Conservation (phyloP, 78 protist genomes). For the Protostelium mycophagum region DNA sequence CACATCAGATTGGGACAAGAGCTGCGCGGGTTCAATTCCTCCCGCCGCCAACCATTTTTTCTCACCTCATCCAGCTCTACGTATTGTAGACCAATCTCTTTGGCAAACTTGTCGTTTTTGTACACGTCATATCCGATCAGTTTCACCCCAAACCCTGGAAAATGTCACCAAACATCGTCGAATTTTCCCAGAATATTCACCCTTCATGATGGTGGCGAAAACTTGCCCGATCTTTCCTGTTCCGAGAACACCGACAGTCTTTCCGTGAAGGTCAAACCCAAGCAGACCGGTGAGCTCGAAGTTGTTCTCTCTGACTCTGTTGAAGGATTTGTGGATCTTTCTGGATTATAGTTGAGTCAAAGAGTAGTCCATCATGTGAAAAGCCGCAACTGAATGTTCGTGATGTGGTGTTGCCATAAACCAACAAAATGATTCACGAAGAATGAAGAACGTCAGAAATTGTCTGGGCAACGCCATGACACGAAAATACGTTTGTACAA, state of each 20-base stretch:
- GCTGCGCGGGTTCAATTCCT: background rate
- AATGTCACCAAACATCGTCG: conserved; percentile 8
- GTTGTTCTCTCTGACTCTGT: conserved; percentile 69
- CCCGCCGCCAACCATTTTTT: no score
- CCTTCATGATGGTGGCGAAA: conserved; percentile 20
- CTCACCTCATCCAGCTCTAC: conserved; percentile 49
- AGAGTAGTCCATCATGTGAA: background rate
- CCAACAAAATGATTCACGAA: no score
- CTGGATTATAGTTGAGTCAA: conserved; percentile 5
- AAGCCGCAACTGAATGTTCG: background rate
- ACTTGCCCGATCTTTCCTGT: conserved; percentile 73
- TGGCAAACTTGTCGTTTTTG: conserved; percentile 7
- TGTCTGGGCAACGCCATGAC: no score
- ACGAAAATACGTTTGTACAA: no score
- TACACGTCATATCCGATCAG: conserved; percentile 39
- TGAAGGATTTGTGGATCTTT: conserved; percentile 60
- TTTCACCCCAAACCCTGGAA: conserved; percentile 36
- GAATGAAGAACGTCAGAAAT: no score
- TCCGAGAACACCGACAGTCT: conserved; percentile 66
- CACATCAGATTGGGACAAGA: conserved; percentile 53
- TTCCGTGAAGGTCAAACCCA: conserved; percentile 69
- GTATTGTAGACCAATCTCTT: conserved; percentile 43
- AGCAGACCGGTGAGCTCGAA: conserved; percentile 62
- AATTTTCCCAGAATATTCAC: background rate
- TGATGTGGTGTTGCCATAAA: background rate